Evolutionary conservation across 2,329 filamentous ascomycete species (phyloP).

Genomic region (Lizonia empirigonia): DNA sequence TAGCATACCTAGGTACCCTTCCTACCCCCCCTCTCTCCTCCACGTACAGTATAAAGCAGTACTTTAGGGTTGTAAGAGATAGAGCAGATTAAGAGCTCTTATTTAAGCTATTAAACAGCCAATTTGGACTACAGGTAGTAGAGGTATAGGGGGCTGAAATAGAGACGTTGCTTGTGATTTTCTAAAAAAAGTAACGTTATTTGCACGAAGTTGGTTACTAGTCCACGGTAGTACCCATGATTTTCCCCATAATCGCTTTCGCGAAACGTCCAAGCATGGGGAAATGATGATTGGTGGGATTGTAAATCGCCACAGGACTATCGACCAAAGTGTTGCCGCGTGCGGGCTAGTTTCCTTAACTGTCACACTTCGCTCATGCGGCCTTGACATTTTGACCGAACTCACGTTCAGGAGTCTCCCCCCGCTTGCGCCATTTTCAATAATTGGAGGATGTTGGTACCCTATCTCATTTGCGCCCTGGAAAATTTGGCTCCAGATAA

Average conservation of each 20-base stretch:
- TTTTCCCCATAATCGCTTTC: background rate
- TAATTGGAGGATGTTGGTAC: conserved; percentile 12
- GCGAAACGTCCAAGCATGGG: background rate
- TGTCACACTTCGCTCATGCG: conserved; percentile 1
- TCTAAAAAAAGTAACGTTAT: no score
- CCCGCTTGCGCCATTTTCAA: background rate
- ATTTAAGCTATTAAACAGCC: no score
- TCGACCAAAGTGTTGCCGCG: background rate
- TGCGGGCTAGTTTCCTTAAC: background rate
- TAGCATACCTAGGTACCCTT: no score
- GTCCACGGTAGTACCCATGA: conserved; percentile 1
- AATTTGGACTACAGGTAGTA: no score
- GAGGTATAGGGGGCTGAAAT: no score
- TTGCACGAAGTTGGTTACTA: no score
- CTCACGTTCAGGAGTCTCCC: background rate
- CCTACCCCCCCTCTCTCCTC: no score
- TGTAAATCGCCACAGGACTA: background rate
- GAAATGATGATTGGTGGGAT: conserved; percentile 17
- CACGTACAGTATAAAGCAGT: no score
- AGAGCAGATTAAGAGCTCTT: no score
- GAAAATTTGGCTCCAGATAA: conserved; percentile 4
- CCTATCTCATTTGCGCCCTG: conserved; percentile 6
- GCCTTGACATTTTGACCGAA: background rate
- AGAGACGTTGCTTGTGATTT: background rate
- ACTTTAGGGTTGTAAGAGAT: no score